Base-by-base conservation (phyloP, 2,329 filamentous ascomycete genomes). In the Fonsecaea nubica region DNA sequence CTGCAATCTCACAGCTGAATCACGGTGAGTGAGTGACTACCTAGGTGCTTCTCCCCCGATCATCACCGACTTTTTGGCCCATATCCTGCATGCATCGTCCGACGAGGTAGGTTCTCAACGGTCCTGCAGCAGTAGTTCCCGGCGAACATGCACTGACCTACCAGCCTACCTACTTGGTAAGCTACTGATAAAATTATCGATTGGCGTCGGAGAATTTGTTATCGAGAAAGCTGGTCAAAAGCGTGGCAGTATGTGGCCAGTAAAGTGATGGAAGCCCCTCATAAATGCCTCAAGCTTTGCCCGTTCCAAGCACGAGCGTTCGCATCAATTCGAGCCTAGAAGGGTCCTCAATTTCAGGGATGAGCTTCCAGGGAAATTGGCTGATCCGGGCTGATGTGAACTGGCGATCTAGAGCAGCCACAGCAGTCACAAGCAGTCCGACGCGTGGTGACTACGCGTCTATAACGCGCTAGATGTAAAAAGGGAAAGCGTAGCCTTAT, bases 121-220 rank as follows among this genome's bases (percentile, higher is more conserved):
- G 42, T 36, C 18, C 5, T 45, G 35, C 58, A 62, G 57, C 35
- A 33, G 30, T 33, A 35, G 52, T 13, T 15, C 50, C 40, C 15
- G 18, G 40, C 45, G 45, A 50, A 50, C 18, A 50, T 15, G 4
- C 3, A 33, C 35, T 12, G 58, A 40, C 42, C 18, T 25, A 25
- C 25, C 25, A 25, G 25, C 25, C 25, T 25, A 25, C 25, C 25
- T 25, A 25, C 25, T 25, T 25, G 25, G 25, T 25, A 54, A 36
- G 45, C 58, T 61, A 53, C 45, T 35, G 25, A 62, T 55, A 62
- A 42, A 42, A 55, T 8, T 56, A 42, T 62, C 59, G 59, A 62
- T 59, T 66, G 56, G 59, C 58, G 57, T 50, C 66, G 66, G 66
- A 66, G 60, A 66, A 58, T 69, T 69, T 52, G 48, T 50, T 54